Conservation (phyloP, 768 basidiomycete species). For the Naganishia antarctica region DNA sequence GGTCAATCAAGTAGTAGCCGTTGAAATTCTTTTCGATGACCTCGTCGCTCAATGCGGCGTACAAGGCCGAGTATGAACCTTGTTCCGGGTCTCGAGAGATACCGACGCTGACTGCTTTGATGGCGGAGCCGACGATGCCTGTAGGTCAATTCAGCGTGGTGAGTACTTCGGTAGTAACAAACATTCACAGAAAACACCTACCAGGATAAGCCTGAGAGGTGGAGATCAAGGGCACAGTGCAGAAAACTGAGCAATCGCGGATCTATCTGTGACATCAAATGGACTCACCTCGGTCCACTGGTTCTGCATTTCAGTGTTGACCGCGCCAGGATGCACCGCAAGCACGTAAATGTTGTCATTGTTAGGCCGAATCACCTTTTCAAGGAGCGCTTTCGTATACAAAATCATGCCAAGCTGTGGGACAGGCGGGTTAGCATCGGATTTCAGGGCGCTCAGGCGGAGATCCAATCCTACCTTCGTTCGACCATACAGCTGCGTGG, state of each 20-base stretch:
- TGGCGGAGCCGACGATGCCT: constrained; percentile 5
- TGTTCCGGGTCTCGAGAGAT: constrained; percentile 37
- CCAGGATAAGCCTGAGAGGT: constrained; percentile 15
- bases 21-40: constrained; percentile 42
- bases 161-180: background rate
- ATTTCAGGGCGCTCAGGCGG: background rate
- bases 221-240: no score
- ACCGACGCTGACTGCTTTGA: constrained; percentile 5
- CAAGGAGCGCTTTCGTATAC: constrained; percentile 46
- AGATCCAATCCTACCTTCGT: constrained; percentile 46
- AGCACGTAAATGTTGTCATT: constrained; percentile 43
- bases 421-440: background rate
- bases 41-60: constrained; percentile 33
- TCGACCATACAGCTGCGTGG: constrained; percentile 50
- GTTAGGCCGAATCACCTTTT: constrained; percentile 48
- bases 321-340: constrained; percentile 47
- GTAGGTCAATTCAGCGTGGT: background rate
- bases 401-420: constrained; percentile 48
- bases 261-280: background rate
- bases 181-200: background rate
- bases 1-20: constrained; percentile 43
- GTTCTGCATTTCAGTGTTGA: constrained; percentile 48
- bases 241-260: background rate
- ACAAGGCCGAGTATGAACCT: constrained; percentile 42
- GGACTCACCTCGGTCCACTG: constrained; percentile 32